Conservation (phyloP, 768 basidiomycete species). For the Tylopilus cervinicoccineus region DNA sequence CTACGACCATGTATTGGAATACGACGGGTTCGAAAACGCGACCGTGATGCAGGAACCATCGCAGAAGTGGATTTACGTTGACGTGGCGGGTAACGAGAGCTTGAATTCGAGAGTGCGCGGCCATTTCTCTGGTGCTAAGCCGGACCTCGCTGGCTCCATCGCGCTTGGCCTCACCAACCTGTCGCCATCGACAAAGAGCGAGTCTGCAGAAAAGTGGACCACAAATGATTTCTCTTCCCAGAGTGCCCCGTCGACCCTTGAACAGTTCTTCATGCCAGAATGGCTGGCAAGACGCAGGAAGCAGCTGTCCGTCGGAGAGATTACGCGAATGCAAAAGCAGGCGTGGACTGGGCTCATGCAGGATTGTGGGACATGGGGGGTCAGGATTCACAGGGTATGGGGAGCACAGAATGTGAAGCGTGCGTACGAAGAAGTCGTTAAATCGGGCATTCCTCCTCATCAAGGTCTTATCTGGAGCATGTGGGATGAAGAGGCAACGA, state of each 20-base stretch:
- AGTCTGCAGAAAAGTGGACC: conserved; percentile 35
- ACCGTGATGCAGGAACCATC: conserved; percentile 27
- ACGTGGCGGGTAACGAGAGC: conserved; percentile 55
- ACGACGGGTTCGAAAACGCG: conserved; percentile 41
- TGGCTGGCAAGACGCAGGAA: conserved; percentile 56
- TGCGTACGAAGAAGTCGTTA: conserved; percentile 45
- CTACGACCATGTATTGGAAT: conserved; percentile 56
- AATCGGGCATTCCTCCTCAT: conserved; percentile 48
- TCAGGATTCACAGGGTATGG: conserved; percentile 44
- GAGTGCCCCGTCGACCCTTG: conserved; percentile 24
- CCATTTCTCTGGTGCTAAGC: conserved; percentile 31
- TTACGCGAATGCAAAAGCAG: conserved; percentile 44
- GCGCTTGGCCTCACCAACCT: conserved; percentile 56
- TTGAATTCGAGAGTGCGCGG: conserved; percentile 44
- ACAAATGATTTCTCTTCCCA: conserved; percentile 32
- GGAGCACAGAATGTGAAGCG: conserved; percentile 45
- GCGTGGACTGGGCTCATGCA: conserved; percentile 62
- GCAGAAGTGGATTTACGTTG: conserved; percentile 54
- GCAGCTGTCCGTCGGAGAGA: conserved; percentile 44
- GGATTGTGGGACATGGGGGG: conserved; percentile 51
- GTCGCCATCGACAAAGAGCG: conserved; percentile 39
- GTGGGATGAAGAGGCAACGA: conserved; percentile 42
- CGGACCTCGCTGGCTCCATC: conserved; percentile 38
- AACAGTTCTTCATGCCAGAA: conserved; percentile 66
- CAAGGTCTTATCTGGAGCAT: conserved; percentile 62